A percentile compares a stretch with the other conserved stretches of the same genome.
Conservation (phyloP, 495 filamentous ascomycete species). For the Annulohypoxylon nitens region DNA sequence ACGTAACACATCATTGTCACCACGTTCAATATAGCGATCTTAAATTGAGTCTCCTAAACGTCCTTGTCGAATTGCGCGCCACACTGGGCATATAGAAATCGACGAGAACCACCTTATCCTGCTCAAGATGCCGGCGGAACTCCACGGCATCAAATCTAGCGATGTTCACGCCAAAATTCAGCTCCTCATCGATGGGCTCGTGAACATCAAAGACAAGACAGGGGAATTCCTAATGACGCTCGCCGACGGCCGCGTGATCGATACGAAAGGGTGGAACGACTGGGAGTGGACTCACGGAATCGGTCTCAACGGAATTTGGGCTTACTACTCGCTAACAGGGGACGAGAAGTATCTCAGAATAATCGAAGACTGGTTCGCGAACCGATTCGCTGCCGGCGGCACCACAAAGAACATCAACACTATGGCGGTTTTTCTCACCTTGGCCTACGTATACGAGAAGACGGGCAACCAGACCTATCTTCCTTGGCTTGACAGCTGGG, state of each 20-base stretch:
- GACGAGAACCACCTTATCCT: background rate
- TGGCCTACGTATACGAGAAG: conserved; percentile 78
- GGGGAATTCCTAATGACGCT: conserved; percentile 76
- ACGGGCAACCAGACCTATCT: conserved; percentile 71
- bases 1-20: background rate
- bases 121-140: conserved; percentile 54
- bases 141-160: conserved; percentile 56
- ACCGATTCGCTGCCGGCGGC: conserved; percentile 72
- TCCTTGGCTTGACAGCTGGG: conserved; percentile 80
- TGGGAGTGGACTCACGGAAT: conserved; percentile 89
- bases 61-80: background rate
- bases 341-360: conserved; percentile 64
- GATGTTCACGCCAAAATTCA: conserved; percentile 69
- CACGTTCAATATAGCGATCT: background rate
- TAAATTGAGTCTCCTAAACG: background rate
- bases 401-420: conserved; percentile 88
- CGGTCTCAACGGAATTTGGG: conserved; percentile 81
- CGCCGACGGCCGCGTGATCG: conserved; percentile 77
- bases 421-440: conserved; percentile 78
- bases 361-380: conserved; percentile 77
- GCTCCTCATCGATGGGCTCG: conserved; percentile 73
- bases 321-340: conserved; percentile 76
- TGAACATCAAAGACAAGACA: conserved; percentile 77
- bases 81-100: background rate
- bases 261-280: conserved; percentile 81